A percentile compares a stretch with the other conserved stretches of the same genome.
These are phyloP conservation scores for Thraustochytrium striatum DNA, from an alignment of 352 stramenopile species.

Conservation along the genomic window DNA sequence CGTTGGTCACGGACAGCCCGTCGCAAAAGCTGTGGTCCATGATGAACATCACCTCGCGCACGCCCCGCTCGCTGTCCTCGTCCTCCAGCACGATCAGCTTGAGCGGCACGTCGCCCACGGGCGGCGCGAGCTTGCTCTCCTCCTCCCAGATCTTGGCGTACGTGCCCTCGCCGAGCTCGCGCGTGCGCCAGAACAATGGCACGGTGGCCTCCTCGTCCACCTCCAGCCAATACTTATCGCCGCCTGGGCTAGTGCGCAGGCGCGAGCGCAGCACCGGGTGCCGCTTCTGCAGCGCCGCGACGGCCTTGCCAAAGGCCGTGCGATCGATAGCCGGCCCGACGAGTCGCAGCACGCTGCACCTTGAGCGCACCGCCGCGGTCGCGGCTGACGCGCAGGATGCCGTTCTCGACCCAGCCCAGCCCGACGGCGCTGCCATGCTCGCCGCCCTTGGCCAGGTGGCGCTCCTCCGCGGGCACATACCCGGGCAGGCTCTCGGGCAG, in stretches of 20 bases:
- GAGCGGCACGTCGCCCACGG: neutral
- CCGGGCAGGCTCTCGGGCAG: too few relatives aligned
- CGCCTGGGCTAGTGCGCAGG: neutral
- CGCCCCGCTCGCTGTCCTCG: too few relatives aligned
- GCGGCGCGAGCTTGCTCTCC: neutral
- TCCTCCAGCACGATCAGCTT: neutral
- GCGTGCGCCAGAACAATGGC: neutral
- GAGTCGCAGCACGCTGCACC: too few relatives aligned
- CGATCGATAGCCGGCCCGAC: too few relatives aligned
- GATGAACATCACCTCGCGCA: neutral
- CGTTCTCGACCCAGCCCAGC: neutral
- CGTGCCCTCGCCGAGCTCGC: neutral
- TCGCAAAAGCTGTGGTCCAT: neutral
- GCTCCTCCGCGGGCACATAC: neutral
- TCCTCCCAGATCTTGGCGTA: neutral
- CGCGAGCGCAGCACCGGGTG: neutral
- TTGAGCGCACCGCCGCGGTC: neutral
- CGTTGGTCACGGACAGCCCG: neutral
- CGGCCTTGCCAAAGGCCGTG: neutral
- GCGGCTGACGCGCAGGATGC: neutral
- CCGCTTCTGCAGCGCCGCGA: neutral
- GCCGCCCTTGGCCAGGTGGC: neutral
- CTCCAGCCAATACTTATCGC: neutral
- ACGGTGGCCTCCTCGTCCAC: neutral
- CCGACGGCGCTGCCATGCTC: neutral